phyloP scores from a whole-genome alignment of 208 protist genomes.

The Crithidia sp. region DNA sequence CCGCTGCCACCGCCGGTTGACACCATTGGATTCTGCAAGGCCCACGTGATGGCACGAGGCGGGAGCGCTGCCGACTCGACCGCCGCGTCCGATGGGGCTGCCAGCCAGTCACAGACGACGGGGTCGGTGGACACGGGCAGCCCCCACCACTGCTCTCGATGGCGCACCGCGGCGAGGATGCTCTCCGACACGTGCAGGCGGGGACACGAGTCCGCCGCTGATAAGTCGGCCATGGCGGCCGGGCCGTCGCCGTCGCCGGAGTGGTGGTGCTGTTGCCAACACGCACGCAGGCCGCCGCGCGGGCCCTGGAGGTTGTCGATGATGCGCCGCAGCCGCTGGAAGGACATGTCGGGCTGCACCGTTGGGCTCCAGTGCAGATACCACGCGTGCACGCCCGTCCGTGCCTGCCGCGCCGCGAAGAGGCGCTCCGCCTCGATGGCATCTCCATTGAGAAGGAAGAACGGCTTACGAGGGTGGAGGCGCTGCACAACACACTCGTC shows the following conservation, averaged over 20 bases:
- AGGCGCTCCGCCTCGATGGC: slow-evolving; percentile 23
- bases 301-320: slow-evolving; percentile 14
- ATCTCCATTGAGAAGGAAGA: slow-evolving; percentile 52
- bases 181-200: slow-evolving; percentile 69
- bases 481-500: slow-evolving; percentile 48
- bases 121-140: slow-evolving; percentile 40
- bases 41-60: slow-evolving; percentile 11
- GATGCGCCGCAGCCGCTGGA: slow-evolving; percentile 15
- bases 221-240: not conserved
- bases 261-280: slow-evolving; percentile 13
- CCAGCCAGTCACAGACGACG: slow-evolving; percentile 10
- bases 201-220: not conserved
- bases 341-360: slow-evolving; percentile 10
- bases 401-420: slow-evolving; percentile 19
- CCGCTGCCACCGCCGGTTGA: not conserved
- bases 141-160: slow-evolving; percentile 74
- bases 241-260: not conserved
- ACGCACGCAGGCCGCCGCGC: slow-evolving; percentile 18
- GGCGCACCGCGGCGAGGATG: slow-evolving; percentile 67
- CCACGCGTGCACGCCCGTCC: slow-evolving; percentile 25
- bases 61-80: slow-evolving; percentile 1
- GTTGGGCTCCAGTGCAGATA: slow-evolving; percentile 19
- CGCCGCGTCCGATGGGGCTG: not conserved
- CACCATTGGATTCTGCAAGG: slow-evolving; percentile 24
- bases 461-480: slow-evolving; percentile 39